A percentile compares a stretch with the other conserved stretches of the same genome.
Evolutionary conservation across 305 asterid species (phyloP).

Genomic region (Fraxinus greggii): DNA sequence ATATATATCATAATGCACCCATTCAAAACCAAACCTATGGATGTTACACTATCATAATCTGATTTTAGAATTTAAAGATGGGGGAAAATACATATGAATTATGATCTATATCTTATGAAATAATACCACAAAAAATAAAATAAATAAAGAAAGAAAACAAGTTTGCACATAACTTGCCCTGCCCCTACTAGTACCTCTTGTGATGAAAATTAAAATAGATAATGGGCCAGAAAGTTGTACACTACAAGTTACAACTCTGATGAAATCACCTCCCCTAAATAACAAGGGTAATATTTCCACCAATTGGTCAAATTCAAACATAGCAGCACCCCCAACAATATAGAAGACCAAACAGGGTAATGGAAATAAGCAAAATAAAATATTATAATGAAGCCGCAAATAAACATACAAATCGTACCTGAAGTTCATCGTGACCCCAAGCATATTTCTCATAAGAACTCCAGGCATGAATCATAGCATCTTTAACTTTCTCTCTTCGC

Average conservation of each 20-base stretch:
- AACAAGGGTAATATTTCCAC: not conserved
- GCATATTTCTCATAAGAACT: constrained; percentile 93
- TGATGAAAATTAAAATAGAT: not conserved
- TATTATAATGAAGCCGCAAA: not conserved
- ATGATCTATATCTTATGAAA: not conserved
- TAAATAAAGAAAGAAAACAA: not conserved
- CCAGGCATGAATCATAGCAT: constrained; percentile 98
- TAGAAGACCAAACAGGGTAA: not conserved
- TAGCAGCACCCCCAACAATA: not conserved
- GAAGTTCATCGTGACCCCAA: constrained; percentile 99
- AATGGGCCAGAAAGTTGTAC: not conserved
- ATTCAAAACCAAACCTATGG: constrained; percentile 2
- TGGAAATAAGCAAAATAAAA: not conserved
- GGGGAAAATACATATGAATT: not conserved
- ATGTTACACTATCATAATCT: constrained; percentile 16
- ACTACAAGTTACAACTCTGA: not conserved
- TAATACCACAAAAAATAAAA: not conserved
- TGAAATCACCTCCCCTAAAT: not conserved
- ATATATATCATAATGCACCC: constrained; percentile 6
- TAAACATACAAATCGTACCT: constrained; percentile 45
- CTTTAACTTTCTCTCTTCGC: constrained; percentile 79
- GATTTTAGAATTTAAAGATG: not conserved
- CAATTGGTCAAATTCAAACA: not conserved
- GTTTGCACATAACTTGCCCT: not conserved
- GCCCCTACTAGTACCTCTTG: not conserved